Evolutionary conservation across 345 rosid species (phyloP), one percentile per base, ranked within the genome.

Genomic region (Balakata baccata): DNA sequence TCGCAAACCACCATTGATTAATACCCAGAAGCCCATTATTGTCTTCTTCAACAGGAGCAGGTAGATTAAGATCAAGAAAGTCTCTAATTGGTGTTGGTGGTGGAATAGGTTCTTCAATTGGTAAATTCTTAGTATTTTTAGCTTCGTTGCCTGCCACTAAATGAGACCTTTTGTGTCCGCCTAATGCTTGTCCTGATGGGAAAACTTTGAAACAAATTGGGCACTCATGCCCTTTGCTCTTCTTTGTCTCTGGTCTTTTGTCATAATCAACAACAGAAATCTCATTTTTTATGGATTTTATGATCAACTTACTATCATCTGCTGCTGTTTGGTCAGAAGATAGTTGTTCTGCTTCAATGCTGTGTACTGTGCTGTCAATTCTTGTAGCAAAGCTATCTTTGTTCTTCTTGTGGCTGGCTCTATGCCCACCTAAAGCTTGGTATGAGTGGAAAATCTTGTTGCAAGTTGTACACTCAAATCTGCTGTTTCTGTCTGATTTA

Each of bases 391-490:
- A 78, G 59, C 82, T 75, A 57, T 82, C 86, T 74, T 75, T 87
- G 68, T 18, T 60, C 75, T 87, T 91, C 18, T 69, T 89, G 56
- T 91, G 97, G 81, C 92, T 89, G 6, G 92, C 92, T 74, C 91
- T 89, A 50, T 93, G 98, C 9, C 98, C 96, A n/a, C 96, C 95
- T 14, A 93, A 84, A 68, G 94, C 97, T 86, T 91, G 98, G 76
- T 91, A 89, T 12, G 98, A 87, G 6, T 78, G 80, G 75, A 93
- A 93, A 7, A 74, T 73, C 85, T 79, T 89, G 87, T 73, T 83
- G 79, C 98, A 91, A 65, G 90, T 81, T n/a, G 80, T 77, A 71
- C 98, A 93, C 84, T 85, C 86, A 56, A 85, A 89, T 67, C 77
- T 85, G 82, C 76, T 80, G 70, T 71, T 80, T 52, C 70, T 84